Conservation (phyloP, 192 early-diverging fungal species). For the Jimgerdemannia lactiflua region DNA sequence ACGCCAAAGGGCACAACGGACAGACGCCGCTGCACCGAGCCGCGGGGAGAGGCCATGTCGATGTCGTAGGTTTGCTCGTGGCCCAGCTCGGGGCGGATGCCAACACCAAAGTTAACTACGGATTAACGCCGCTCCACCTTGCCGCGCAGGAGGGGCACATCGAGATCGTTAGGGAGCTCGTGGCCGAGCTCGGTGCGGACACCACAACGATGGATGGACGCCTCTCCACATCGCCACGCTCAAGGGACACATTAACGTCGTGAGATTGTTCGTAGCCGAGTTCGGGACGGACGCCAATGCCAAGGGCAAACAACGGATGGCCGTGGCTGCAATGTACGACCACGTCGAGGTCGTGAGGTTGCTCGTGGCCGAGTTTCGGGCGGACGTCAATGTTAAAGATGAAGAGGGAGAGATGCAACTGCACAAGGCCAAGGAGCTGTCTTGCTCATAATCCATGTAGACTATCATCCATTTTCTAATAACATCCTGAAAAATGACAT, state of each 20-base stretch:
- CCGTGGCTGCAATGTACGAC: too few species aligned
- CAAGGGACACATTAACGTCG: not conserved
- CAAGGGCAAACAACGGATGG: too few species aligned
- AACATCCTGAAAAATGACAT: too few species aligned
- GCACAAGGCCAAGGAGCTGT: too few species aligned
- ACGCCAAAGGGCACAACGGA: not conserved
- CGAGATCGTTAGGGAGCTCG: not conserved
- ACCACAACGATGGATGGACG: not conserved
- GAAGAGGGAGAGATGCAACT: too few species aligned
- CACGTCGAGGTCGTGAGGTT: too few species aligned
- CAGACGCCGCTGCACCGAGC: not conserved
- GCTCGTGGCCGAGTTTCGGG: too few species aligned
- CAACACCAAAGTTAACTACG: not conserved
- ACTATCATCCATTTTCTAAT: too few species aligned
- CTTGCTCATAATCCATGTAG: too few species aligned
- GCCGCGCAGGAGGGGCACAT: not conserved
- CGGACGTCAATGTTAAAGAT: too few species aligned
- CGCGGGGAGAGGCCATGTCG: not conserved
- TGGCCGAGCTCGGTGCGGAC: not conserved
- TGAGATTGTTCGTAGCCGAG: not conserved
- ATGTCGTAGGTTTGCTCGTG: not conserved
- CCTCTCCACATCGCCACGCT: not conserved
- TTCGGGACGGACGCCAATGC: too few species aligned
- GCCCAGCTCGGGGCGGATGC: not conserved
- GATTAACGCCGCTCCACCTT: not conserved